These are phyloP conservation scores for Cordyceps farinosa DNA, from an alignment of 2,329 filamentous ascomycete genomes.

Conservation along the genomic window DNA sequence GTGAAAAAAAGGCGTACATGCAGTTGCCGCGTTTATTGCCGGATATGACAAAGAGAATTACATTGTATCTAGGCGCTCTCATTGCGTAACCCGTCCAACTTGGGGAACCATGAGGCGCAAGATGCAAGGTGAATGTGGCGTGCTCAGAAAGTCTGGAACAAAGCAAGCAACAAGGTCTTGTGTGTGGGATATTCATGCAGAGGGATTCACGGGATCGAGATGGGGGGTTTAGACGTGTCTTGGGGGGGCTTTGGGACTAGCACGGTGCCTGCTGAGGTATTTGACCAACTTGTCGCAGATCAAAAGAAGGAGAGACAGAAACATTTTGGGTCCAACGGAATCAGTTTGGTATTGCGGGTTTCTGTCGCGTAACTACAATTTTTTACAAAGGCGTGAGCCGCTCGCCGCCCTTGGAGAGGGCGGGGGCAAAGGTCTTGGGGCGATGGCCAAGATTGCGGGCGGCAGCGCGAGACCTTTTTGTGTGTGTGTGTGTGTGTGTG, in stretches of 20 bases:
- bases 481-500: background rate
- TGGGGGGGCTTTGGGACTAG: background rate
- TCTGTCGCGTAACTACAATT: background rate
- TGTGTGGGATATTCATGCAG: background rate
- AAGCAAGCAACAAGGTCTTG: background rate
- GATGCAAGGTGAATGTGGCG: no score
- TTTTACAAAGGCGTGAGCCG: no score
- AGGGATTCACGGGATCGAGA: background rate
- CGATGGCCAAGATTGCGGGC: conserved; percentile 4
- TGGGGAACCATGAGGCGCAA: background rate
- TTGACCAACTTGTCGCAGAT: background rate
- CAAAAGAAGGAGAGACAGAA: background rate
- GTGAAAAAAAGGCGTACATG: background rate
- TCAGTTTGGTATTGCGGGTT: background rate
- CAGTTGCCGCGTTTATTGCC: background rate
- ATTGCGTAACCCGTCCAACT: background rate
- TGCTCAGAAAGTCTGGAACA: background rate
- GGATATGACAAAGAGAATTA: background rate
- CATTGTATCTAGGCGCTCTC: background rate
- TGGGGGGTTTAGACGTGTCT: background rate
- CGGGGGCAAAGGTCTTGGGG: background rate
- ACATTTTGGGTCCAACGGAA: background rate
- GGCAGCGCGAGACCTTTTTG: conserved; percentile 5
- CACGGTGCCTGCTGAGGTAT: background rate
- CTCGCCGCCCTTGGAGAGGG: background rate